These are phyloP conservation scores for Eurotiales sp. DNA, from an alignment of 2,329 filamentous ascomycete species.

Conservation along the genomic window DNA sequence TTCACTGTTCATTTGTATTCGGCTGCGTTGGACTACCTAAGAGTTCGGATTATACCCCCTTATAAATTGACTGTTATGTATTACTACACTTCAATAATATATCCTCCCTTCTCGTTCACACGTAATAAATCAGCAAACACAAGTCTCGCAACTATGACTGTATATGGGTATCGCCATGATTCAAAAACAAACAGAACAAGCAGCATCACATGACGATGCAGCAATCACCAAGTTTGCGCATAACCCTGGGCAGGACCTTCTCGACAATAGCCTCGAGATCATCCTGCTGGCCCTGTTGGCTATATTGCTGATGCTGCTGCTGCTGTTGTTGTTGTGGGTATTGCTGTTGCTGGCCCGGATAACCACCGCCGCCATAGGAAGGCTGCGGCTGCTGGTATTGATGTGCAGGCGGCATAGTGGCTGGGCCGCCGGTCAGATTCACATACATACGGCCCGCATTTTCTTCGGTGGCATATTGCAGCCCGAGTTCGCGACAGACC, in stretches of 20 bases:
- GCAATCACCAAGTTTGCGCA: conserved; percentile 64
- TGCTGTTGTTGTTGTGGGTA: conserved; percentile 50
- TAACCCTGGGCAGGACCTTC: conserved; percentile 57
- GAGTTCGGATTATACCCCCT: too few species aligned
- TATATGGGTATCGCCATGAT: neutral
- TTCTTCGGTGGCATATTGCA: conserved; percentile 80
- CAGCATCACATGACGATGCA: conserved; percentile 69
- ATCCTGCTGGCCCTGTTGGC: conserved; percentile 35
- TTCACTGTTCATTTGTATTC: too few species aligned
- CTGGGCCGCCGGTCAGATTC: conserved; percentile 71
- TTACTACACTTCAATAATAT: too few species aligned
- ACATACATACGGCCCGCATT: conserved; percentile 89
- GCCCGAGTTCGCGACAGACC: conserved; percentile 75
- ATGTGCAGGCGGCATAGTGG: conserved; percentile 38
- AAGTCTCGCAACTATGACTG: too few species aligned
- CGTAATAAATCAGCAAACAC: too few species aligned
- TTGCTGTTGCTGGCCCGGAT: conserved; percentile 42
- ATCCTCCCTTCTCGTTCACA: too few species aligned
- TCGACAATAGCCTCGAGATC: conserved; percentile 59
- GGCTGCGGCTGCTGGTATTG: conserved; percentile 38
- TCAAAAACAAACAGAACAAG: neutral
- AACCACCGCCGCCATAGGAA: conserved; percentile 33
- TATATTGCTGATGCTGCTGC: conserved; percentile 22
- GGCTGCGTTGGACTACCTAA: too few species aligned
- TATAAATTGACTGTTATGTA: too few species aligned